Evolutionary conservation across 2,329 filamentous ascomycete genomes (phyloP), one percentile per base, ranked within the genome.

Genomic region (Colletotrichum gloeosporioides): DNA sequence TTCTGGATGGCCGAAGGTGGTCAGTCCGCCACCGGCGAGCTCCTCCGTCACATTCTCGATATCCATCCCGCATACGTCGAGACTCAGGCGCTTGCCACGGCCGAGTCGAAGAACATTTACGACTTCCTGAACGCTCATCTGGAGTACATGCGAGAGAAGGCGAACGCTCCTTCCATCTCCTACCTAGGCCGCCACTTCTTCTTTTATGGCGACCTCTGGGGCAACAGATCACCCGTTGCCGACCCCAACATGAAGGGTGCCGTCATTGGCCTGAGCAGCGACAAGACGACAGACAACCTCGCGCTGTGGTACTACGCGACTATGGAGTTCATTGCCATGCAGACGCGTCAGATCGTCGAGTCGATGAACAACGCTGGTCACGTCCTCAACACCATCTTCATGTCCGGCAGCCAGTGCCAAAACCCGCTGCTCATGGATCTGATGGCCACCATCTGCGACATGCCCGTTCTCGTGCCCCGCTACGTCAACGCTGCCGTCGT

Each of bases 1-100:
- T 98, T 93, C 87, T 99, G 97, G 97, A 95, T 99, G 91, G 96
- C 97, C 18, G 97, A 99, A 85, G 97, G 97, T 79, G 97, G 97
- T 15, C 97, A 99, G 85, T 98, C 95, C 31, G 97, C 97, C 6
- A 99, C 97, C 0, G 97, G 97, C 69, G 97, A 99, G 85, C 90
- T 99, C 72, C 89, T 99, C 66, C 96, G 97, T 82, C 95, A 99
- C 86, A 94, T 99, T 80, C 92, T 99, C 69, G 96, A 99, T 84
- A 98, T 96, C 2, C 97, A 99, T 83, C 95, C 96, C 4, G 96
- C 96, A 3, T 96, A 96, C 85, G 92, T 94, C 77, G 93, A 96
- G 82, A 95, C 95, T 18, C 86, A 92, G 78, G 94, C 95, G 4
- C 90, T 96, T 65, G 95, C 96, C 31, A 93, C 96, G 84, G 94